A percentile compares a stretch with the other conserved stretches of the same genome.
Conservation (phyloP, 768 basidiomycete genomes). For the Saitozyma podzolica region DNA sequence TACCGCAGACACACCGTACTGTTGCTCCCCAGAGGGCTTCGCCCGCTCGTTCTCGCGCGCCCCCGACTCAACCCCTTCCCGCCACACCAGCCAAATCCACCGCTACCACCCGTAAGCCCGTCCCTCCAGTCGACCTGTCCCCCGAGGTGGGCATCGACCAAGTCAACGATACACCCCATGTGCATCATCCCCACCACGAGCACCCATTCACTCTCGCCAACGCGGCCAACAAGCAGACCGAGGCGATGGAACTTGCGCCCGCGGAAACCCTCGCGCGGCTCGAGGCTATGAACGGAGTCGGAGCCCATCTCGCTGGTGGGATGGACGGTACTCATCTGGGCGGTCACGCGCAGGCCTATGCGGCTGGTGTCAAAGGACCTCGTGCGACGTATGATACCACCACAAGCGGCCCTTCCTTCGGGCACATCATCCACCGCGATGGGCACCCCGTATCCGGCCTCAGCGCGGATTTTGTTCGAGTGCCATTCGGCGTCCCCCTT, state of each 20-base stretch:
- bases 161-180: constrained; percentile 8
- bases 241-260: constrained; percentile 34
- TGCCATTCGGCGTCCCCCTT: constrained; percentile 40
- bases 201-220: constrained; percentile 34
- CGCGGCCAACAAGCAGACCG: constrained; percentile 32
- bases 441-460: constrained; percentile 27
- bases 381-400: constrained; percentile 40
- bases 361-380: constrained; percentile 23
- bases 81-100: constrained; percentile 10
- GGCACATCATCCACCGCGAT: constrained; percentile 37
- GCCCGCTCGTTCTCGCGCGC: background rate
- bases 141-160: too few species aligned
- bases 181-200: constrained; percentile 41
- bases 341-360: background rate
- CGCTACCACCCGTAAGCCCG: constrained; percentile 10
- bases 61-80: constrained; percentile 14
- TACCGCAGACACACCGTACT: too few species aligned
- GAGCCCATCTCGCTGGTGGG: constrained; percentile 4
- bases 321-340: background rate
- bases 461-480: constrained; percentile 22
- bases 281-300: constrained; percentile 13
- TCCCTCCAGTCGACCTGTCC: constrained; percentile 5
- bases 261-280: constrained; percentile 32
- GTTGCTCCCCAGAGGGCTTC: too few species aligned
- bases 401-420: constrained; percentile 48